phyloP scores from a whole-genome alignment of 2,329 filamentous ascomycete genomes.

The Colletotrichum sp. region DNA sequence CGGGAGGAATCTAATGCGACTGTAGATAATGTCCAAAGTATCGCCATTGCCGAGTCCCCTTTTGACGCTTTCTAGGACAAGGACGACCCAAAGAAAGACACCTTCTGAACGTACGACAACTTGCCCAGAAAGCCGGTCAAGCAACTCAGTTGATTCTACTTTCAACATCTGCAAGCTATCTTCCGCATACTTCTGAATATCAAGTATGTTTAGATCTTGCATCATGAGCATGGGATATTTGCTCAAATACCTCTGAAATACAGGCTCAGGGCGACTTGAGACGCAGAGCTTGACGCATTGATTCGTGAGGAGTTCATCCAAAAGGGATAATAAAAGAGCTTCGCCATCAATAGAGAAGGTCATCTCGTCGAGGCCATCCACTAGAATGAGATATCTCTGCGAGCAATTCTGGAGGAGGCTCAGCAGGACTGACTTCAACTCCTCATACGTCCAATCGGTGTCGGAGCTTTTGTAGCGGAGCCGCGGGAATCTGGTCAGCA shows the following conservation, averaged over 20 bases:
- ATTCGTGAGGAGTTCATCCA: not conserved
- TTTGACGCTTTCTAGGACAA: not conserved
- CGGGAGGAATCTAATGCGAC: not conserved
- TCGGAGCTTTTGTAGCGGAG: not conserved
- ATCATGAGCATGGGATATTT: not conserved
- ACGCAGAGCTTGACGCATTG: not conserved
- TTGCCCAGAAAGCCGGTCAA: not conserved
- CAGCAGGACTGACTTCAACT: not conserved
- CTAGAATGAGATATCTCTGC: not conserved
- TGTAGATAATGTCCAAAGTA: not conserved
- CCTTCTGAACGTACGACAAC: not conserved
- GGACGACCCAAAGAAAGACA: not conserved
- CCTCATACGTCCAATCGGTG: not conserved
- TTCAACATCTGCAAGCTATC: not conserved
- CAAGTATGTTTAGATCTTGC: not conserved
- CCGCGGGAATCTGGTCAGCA: not conserved
- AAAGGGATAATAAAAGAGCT: fast-evolving
- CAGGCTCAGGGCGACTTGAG: not conserved
- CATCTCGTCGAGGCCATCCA: not conserved
- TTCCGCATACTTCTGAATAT: not conserved
- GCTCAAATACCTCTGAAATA: not conserved
- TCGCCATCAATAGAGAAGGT: not conserved
- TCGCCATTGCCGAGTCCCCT: not conserved
- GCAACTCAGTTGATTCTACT: fast-evolving
- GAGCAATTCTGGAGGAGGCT: not conserved